Base-by-base conservation (phyloP, 2,329 filamentous ascomycete genomes). In the Calonectria fujianensis region DNA sequence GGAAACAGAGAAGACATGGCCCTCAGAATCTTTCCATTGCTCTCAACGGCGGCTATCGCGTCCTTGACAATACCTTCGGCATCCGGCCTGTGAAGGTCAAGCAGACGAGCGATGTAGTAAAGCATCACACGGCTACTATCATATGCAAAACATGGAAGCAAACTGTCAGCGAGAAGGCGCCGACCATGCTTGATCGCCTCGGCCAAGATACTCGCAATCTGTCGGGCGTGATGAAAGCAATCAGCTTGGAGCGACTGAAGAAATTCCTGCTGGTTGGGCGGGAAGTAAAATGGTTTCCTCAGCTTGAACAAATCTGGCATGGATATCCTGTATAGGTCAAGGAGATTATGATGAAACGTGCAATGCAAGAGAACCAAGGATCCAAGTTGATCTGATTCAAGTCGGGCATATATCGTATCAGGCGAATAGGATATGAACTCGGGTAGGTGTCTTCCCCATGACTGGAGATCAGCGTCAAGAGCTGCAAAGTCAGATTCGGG, bases 81-180 rank as follows among this genome's bases (percentile, higher is more conserved):
- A 71, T 85, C 85, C 1, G 82, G 76, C 18, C 83, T 78, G 39
- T 74, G 82, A 1, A 84, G 82, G 35, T 86, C 86, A 8, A 88
- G 80, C 9, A 88, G 77, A 20, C 86, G 84, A 5, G 86, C 87
- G n/a, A 88, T 83, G 71, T 88, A 88, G 77, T 89, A 88, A 1
- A 89, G 78, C 85, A 89, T 88, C 48, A 88, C 85, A 6, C 87
- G 83, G 64, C 85, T 88, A 75, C 87, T 88, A 69, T 88, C 87
- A 76, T 88, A 88, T 2, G 86, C 84, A 73, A 88, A 88, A 20
- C 86, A 87, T 1, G 87, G 87, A 37, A 88, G 82, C 78, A 88
- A 80, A 57, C 85, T 87, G 59, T 89, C 87, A 0, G 86, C 86
- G 31, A 89, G 75, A 45, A 86, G 84, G 5, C 84, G 79, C 7